A percentile compares a stretch with the other conserved stretches of the same genome.
phyloP scores from a whole-genome alignment of 192 early-diverging fungal species.

The Haplosporangium gracile region DNA sequence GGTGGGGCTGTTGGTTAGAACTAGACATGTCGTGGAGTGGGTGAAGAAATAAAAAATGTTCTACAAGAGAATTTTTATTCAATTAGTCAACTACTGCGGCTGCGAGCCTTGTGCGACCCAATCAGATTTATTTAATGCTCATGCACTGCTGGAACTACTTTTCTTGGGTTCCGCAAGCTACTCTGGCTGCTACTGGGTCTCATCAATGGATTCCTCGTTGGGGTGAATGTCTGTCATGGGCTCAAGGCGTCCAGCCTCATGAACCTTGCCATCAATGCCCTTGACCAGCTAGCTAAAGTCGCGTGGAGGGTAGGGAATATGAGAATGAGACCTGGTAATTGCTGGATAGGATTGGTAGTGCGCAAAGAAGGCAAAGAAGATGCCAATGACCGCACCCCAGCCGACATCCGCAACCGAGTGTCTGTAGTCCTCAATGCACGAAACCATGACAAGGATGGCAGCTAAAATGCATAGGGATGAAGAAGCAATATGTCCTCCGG shows the following conservation, averaged over 20 bases:
- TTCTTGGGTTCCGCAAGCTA: background rate
- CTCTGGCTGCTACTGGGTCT: background rate
- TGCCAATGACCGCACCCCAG: constrained; percentile 72
- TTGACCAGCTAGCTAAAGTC: constrained; percentile 35
- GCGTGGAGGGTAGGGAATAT: constrained; percentile 29
- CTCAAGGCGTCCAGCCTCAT: constrained; percentile 25
- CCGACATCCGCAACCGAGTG: constrained; percentile 76
- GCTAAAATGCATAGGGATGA: background rate
- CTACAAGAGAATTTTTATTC: background rate
- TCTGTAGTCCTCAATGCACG: constrained; percentile 73
- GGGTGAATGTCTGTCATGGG: constrained; percentile 29
- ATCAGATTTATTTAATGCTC: background rate
- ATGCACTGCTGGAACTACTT: background rate
- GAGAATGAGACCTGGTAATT: constrained; percentile 21
- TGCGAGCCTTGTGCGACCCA: background rate
- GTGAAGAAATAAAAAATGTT: background rate
- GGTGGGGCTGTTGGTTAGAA: background rate
- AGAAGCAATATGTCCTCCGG: constrained; percentile 16
- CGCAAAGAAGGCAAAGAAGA: constrained; percentile 71
- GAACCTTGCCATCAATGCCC: constrained; percentile 13
- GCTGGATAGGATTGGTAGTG: constrained; percentile 79
- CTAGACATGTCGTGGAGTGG: background rate
- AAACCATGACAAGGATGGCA: constrained; percentile 68
- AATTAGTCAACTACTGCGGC: background rate
- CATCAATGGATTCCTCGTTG: constrained; percentile 31